Conservation (phyloP, 2,329 filamentous ascomycete genomes). For the Aspergillus oerlinghausenensis region DNA sequence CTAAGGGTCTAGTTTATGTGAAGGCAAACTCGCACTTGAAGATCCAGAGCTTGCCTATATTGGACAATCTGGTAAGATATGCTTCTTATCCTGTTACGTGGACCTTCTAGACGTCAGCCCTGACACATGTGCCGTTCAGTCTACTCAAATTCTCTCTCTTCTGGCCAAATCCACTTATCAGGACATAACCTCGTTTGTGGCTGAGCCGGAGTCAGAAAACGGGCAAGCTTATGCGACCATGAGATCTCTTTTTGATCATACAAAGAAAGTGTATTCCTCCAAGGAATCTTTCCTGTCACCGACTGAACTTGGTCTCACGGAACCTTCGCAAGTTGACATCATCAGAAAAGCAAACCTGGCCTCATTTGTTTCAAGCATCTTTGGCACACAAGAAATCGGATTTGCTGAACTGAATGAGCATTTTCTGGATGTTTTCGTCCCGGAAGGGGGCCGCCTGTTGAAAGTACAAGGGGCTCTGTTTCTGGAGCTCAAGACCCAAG, state of each 20-base stretch:
- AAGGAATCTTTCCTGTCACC: constrained; percentile 54
- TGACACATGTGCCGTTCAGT: constrained; percentile 33
- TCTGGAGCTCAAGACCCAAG: constrained; percentile 63
- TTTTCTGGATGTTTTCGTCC: constrained; percentile 61
- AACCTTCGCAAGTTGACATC: constrained; percentile 52
- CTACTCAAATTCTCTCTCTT: constrained; percentile 55
- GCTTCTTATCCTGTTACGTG: not conserved
- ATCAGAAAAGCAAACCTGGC: constrained; percentile 62
- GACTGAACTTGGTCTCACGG: constrained; percentile 49
- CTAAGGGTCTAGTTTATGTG: constrained; percentile 34
- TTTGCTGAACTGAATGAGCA: constrained; percentile 60
- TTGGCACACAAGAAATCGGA: constrained; percentile 60
- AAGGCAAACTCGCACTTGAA: constrained; percentile 47
- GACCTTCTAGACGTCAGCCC: not conserved
- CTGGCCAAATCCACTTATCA: constrained; percentile 54
- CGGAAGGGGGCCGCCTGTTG: constrained; percentile 53
- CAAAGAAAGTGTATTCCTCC: constrained; percentile 56
- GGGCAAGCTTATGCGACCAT: constrained; percentile 60
- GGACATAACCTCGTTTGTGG: constrained; percentile 55
- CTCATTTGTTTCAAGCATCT: constrained; percentile 60
- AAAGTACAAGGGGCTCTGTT: constrained; percentile 59
- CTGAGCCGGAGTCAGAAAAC: constrained; percentile 50
- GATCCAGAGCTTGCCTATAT: constrained; percentile 56
- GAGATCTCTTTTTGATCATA: constrained; percentile 60
- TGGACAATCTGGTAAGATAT: constrained; percentile 55